Conservation (phyloP, 257 asterid species). For the Lithospermum erythrorhizon region DNA sequence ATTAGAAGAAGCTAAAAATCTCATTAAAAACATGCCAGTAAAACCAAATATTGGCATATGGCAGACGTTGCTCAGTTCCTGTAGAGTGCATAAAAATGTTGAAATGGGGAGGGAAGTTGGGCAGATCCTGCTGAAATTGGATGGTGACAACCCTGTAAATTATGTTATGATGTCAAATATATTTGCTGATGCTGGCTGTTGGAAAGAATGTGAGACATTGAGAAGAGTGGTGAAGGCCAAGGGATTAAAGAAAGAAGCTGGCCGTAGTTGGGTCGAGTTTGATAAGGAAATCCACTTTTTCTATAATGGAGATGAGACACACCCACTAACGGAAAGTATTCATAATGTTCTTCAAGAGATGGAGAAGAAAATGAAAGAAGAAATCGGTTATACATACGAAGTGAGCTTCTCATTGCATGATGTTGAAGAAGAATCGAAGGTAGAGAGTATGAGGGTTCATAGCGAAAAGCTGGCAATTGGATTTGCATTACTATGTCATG, state of each 20-base stretch:
- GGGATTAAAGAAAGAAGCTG: slow-evolving; percentile 48
- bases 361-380: slow-evolving; percentile 32
- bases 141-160: slow-evolving; percentile 41
- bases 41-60: slow-evolving; percentile 42
- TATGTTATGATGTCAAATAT: slow-evolving; percentile 46
- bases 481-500: slow-evolving; percentile 27
- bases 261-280: slow-evolving; percentile 48
- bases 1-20: slow-evolving; percentile 38
- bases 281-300: slow-evolving; percentile 36
- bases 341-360: slow-evolving; percentile 26
- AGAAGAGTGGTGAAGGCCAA: slow-evolving; percentile 30
- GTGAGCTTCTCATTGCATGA: slow-evolving; percentile 37
- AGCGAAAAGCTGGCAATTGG: slow-evolving; percentile 47
- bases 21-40: slow-evolving; percentile 45
- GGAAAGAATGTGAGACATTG: slow-evolving; percentile 46
- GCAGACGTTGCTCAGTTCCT: slow-evolving; percentile 55
- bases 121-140: slow-evolving; percentile 32
- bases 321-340: slow-evolving; percentile 24
- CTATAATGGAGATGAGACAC: slow-evolving; percentile 34
- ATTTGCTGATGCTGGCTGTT: slow-evolving; percentile 33
- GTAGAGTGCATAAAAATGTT: slow-evolving; percentile 35
- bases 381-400: slow-evolving; percentile 27
- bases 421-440: slow-evolving; percentile 39
- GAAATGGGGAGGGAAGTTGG: slow-evolving; percentile 46
- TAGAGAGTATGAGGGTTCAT: slow-evolving; percentile 38